Evolutionary conservation across 2,329 filamentous ascomycete genomes (phyloP).

Genomic region (Sclerotinia borealis): DNA sequence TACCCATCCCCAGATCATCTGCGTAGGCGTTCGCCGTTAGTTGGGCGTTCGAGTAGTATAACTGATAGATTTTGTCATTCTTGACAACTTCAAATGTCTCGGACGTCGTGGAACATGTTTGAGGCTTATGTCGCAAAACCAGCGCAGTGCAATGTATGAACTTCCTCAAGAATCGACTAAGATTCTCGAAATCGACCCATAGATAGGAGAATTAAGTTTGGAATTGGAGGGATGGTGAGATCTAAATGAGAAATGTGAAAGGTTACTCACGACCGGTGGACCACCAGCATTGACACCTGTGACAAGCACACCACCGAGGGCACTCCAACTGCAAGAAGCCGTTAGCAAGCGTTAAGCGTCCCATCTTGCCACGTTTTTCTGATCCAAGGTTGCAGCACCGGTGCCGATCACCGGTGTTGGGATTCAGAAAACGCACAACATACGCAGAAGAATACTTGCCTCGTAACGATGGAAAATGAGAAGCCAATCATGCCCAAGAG

Average conservation of each 20-base stretch:
- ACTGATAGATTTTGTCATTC: conserved; percentile 7
- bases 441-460: conserved; percentile 26
- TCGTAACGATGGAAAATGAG: conserved; percentile 52
- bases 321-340: conserved; percentile 42
- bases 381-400: neutral
- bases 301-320: conserved; percentile 49
- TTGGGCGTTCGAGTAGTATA: neutral
- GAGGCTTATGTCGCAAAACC: neutral
- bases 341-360: conserved; percentile 18
- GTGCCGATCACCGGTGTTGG: conserved; percentile 11
- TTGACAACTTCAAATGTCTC: conserved; percentile 11
- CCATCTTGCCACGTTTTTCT: conserved; percentile 15
- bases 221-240: neutral
- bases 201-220: conserved; percentile 11
- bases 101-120: conserved; percentile 11
- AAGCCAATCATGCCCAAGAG: conserved; percentile 54
- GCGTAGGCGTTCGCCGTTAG: neutral
- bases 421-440: conserved; percentile 15
- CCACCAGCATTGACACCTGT: conserved; percentile 50
- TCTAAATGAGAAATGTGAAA: conserved; percentile 4
- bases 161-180: neutral
- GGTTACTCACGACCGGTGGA: conserved; percentile 39
- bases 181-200: conserved; percentile 2
- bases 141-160: conserved; percentile 1
- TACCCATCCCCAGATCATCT: conserved; percentile 52